Evolutionary conservation across 305 asterid species (phyloP).

Genomic region (Caryopteris hybrid): DNA sequence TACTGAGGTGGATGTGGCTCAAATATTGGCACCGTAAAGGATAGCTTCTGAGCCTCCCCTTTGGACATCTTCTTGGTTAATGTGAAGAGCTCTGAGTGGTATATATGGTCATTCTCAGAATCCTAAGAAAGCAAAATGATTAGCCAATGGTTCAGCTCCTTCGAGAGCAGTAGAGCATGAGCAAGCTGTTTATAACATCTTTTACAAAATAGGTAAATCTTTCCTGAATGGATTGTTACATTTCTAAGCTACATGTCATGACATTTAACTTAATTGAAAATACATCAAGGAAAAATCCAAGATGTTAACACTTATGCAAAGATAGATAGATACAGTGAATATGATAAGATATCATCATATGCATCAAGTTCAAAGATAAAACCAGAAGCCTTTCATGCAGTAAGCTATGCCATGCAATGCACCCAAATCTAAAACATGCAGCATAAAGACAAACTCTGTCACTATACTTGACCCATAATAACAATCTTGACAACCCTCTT

Average conservation of each 20-base stretch:
- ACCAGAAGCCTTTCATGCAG: neutral
- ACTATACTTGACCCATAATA: neutral
- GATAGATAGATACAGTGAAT: neutral
- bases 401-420: neutral
- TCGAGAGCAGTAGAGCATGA: neutral
- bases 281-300: neutral
- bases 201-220: neutral
- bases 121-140: conserved; percentile 45
- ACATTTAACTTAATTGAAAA: neutral
- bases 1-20: conserved; percentile 99
- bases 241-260: neutral
- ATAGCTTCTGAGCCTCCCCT: conserved; percentile 90
- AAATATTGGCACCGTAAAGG: conserved; percentile 95
- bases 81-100: conserved; percentile 89
- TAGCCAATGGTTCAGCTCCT: conserved; percentile 10
- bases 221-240: neutral
- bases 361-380: neutral
- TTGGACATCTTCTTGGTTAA: conserved; percentile 82
- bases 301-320: neutral
- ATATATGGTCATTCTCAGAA: conserved; percentile 96
- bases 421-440: neutral
- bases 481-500: neutral
- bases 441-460: neutral
- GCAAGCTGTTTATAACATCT: neutral
- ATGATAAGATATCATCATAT: neutral